Evolutionary conservation across 106 monocot species (phyloP), one percentile per base, ranked within the genome.

Genomic region (Allium fistulosum): DNA sequence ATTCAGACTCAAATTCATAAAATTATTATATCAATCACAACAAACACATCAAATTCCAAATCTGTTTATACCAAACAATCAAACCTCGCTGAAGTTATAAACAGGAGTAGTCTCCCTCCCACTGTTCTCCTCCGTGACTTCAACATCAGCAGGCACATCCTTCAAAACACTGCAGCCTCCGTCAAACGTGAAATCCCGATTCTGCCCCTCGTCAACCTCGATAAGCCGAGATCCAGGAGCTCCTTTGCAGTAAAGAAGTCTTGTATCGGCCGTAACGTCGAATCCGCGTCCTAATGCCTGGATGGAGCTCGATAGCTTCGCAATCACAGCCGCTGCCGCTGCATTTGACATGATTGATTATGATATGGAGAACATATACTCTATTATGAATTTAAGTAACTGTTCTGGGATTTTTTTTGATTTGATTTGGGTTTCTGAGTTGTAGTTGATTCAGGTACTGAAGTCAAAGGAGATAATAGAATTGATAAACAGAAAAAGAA

Each of bases 171-270:
- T 9, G 16, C 66, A 50, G 48, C 18, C 59, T 57, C 9, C 67
- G 47, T 13, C 56, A 53, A 90, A 11, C 2, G 4, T 58, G 47
- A 87, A 63, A 37, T 79, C 78, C 74, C 80, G 48, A 11, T 57
- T 48, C 49, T 26, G 48, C 11, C 6, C 65, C 58, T 71, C 88
- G 45, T 78, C 76, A 7, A 79, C 26, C 51, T 26, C 61, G 46
- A 84, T 71, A 56, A 94, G 81, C 46, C 83, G 69, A 22, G 83
- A 80, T 37, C 81, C 88, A 2, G 84, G 71, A 13, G 80, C 67
- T 18, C 90, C 94, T 74, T 90, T 94, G 80, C 94, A 94, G 83
- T 94, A 94, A 71, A 94, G 87, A 13, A 94, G 82, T 15, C 94
- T 78, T 9, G 81, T 79, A 67, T 94, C 94, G 11, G 87, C 74